Evolutionary conservation across 805 yeast genomes (phyloP).

Genomic region (Pichia thaimueangensis): DNA sequence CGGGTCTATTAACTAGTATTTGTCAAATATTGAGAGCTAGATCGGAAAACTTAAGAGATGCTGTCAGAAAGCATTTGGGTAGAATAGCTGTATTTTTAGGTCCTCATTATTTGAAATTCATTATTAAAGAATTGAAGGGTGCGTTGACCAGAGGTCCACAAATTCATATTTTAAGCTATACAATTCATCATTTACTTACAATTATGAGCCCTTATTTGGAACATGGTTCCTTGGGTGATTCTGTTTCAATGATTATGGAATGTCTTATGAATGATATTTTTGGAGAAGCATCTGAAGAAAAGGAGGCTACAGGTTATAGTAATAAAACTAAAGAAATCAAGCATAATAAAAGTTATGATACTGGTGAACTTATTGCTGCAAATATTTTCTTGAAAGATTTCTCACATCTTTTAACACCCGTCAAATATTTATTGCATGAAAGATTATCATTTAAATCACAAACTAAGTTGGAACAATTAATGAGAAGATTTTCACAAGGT

Average conservation of each 20-base stretch:
- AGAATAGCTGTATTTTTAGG: constrained; percentile 63
- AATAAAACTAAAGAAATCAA: constrained; percentile 87
- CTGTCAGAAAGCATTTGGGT: constrained; percentile 69
- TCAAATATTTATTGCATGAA: constrained; percentile 57
- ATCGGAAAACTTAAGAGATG: constrained; percentile 83
- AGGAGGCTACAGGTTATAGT: constrained; percentile 87
- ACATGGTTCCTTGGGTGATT: constrained; percentile 72
- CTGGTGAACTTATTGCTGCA: constrained; percentile 70
- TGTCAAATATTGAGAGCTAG: constrained; percentile 84
- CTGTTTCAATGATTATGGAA: constrained; percentile 51
- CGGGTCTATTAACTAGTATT: constrained; percentile 77
- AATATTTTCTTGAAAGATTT: constrained; percentile 56
- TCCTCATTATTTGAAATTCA: constrained; percentile 62
- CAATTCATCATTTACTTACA: constrained; percentile 68
- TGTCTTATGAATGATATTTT: constrained; percentile 88
- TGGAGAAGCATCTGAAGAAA: constrained; percentile 89
- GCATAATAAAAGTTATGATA: constrained; percentile 79
- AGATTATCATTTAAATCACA: constrained; percentile 62
- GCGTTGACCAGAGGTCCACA: constrained; percentile 89
- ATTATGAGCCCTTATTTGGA: constrained; percentile 36
- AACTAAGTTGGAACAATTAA: constrained; percentile 68
- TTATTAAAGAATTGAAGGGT: constrained; percentile 67
- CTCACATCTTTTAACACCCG: constrained; percentile 55
- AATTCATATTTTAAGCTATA: constrained; percentile 83
- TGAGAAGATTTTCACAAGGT: constrained; percentile 76